Conservation (phyloP, 176 grass and related monocot species). For the Melocanna baccifera region DNA sequence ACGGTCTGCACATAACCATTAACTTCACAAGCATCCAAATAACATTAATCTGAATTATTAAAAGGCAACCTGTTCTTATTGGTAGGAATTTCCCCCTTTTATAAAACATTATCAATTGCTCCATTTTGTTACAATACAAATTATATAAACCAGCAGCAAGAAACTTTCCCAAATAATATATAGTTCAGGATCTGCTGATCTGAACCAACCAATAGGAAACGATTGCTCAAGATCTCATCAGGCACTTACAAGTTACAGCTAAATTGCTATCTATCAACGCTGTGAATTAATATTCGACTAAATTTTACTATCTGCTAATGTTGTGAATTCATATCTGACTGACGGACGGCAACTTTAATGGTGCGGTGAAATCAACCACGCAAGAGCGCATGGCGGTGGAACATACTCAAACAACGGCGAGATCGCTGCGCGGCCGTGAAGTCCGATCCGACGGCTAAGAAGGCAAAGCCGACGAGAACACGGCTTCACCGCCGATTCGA, state of each 20-base stretch:
- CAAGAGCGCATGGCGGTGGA: constrained; percentile 44
- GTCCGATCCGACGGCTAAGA: constrained; percentile 58
- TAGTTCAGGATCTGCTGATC: constrained; percentile 27
- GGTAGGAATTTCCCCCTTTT: not conserved
- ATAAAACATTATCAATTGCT: constrained; percentile 31
- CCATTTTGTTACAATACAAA: constrained; percentile 24
- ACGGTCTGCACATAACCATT: constrained; percentile 41
- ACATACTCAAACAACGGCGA: constrained; percentile 44
- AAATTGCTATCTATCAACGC: not conserved
- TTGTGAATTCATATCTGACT: constrained; percentile 1
- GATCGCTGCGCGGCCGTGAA: constrained; percentile 53
- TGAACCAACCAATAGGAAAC: constrained; percentile 12
- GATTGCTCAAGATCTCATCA: constrained; percentile 24
- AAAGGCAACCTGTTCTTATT: constrained; percentile 32
- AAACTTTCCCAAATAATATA: not conserved
- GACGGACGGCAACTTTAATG: not conserved
- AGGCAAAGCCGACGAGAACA: constrained; percentile 60
- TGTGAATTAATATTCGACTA: not conserved
- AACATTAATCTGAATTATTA: constrained; percentile 33
- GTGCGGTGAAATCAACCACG: constrained; percentile 60
- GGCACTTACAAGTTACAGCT: not conserved
- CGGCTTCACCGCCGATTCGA: constrained; percentile 44
- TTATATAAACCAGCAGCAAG: not conserved
- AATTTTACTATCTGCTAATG: not conserved
- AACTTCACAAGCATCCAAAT: constrained; percentile 48